Base-by-base conservation (phyloP, 371 early-diverging fungal species). In the Umbelopsis sp. region DNA sequence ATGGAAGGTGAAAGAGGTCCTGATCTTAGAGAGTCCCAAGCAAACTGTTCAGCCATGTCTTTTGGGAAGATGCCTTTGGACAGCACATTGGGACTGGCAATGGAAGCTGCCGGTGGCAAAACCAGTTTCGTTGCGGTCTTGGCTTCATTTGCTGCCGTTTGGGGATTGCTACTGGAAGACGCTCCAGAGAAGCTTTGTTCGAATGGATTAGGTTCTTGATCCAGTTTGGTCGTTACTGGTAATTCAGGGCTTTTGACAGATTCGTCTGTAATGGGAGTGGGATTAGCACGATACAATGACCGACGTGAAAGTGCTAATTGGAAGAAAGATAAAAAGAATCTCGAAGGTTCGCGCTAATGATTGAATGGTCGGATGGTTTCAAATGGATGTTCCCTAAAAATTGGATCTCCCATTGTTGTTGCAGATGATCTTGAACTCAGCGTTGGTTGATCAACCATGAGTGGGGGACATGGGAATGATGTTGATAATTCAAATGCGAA, bases 141-240 rank as follows among this genome's bases (percentile, higher is more conserved):
- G 8, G 52, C 7, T 46, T 37, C 25, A 14, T 18, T 48, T 18
- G 63, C 44, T 24, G 74, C 46, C 22, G 22, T 22, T 20, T 69
- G 69, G 18, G 66, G 65, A 11, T 45, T 65, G 38, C n/a, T 22
- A 10, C 35, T 46, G 5, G 44, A 48, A 8, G 76, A 51, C 44
- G 74, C 78, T 35, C 84, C 78, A 4, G 90, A 88, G 71, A 94
- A 94, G 69, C 92, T 92, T 70, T 91, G 87, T 69, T 93, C 95
- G 71, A 95, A 95, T 24, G 94, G 95, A 80, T 95, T 95, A 22
- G 92, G 93, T 67, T 95, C 95, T 70, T 87, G 81, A 72, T 92
- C 89, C 63, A 93, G 82, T 69, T 93, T 93, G n/a, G 86, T 63
- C 57, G 63, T 70, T 8, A 68, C 65, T 44, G 67, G 70, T 1